Evolutionary conservation across 176 grass and related monocot genomes (phyloP).

Genomic region (Secale cereale): DNA sequence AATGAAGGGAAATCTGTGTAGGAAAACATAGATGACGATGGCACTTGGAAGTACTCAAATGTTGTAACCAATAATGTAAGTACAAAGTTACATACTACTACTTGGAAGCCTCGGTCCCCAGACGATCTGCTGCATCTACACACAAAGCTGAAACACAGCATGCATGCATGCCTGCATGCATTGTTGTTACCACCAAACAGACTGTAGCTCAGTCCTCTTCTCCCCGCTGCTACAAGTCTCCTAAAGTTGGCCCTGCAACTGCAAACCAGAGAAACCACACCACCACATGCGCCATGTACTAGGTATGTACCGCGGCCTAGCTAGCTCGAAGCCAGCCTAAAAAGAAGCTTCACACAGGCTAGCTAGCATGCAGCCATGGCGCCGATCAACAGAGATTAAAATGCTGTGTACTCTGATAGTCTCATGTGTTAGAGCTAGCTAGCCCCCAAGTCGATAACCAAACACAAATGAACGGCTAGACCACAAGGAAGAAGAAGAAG

Average conservation of each 20-base stretch:
- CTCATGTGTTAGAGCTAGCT: slow-evolving; percentile 39
- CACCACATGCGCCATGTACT: slow-evolving; percentile 22
- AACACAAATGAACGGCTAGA: slow-evolving; percentile 21
- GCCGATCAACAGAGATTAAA: not conserved
- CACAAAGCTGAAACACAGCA: slow-evolving; percentile 4
- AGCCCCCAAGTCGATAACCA: slow-evolving; percentile 34
- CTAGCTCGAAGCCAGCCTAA: slow-evolving; percentile 38
- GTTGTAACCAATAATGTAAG: slow-evolving; percentile 16
- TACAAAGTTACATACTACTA: slow-evolving; percentile 1
- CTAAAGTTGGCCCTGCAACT: slow-evolving; percentile 31
- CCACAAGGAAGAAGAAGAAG: not conserved
- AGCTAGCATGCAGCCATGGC: not conserved
- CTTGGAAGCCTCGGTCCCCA: slow-evolving; percentile 20
- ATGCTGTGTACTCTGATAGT: slow-evolving; percentile 9
- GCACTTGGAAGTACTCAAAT: not conserved
- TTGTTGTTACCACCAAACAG: slow-evolving; percentile 17
- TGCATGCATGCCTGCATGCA: not conserved
- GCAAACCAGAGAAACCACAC: slow-evolving; percentile 24
- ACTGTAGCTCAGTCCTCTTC: slow-evolving; percentile 13
- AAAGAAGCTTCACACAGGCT: slow-evolving; percentile 38
- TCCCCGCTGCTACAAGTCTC: not conserved
- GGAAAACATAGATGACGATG: not conserved
- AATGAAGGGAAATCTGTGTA: not conserved
- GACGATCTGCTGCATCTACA: slow-evolving; percentile 18
- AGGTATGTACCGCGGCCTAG: slow-evolving; percentile 16